Evolutionary conservation across 306 rosid genomes (phyloP).

Genomic region (Parietaria judaica): DNA sequence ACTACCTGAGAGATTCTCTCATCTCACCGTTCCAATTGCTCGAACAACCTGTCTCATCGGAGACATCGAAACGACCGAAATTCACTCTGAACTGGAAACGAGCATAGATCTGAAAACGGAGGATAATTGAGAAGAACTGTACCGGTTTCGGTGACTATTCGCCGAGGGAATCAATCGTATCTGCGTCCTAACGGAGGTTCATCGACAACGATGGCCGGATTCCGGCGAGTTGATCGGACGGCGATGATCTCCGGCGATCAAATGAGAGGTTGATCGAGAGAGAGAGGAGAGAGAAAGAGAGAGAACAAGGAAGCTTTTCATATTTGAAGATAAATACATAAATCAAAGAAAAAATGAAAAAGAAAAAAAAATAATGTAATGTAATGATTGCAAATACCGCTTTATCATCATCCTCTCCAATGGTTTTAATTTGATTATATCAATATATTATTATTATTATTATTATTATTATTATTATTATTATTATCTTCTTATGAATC

Average conservation of each 20-base stretch:
- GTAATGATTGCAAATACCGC: slow-evolving; percentile 11
- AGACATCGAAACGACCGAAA: slow-evolving; percentile 2
- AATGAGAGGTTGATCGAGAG: slow-evolving; percentile 14
- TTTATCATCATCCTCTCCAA: slow-evolving; percentile 1
- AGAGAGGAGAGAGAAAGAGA: slow-evolving; percentile 22
- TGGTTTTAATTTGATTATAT: too few relatives aligned
- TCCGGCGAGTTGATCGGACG: slow-evolving; percentile 36
- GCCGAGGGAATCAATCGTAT: slow-evolving; percentile 9
- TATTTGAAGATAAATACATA: slow-evolving; percentile 15
- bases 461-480: too few relatives aligned
- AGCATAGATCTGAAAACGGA: slow-evolving; percentile 39
- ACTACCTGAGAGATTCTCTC: slow-evolving; percentile 9
- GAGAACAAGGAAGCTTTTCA: slow-evolving; percentile 17
- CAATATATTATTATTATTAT: too few relatives aligned
- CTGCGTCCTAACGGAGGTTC: slow-evolving; percentile 35
- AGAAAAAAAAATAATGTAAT: not conserved
- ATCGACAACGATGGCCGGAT: slow-evolving; percentile 44
- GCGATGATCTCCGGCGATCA: slow-evolving; percentile 47
- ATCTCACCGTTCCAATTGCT: not conserved
- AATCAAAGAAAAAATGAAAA: slow-evolving; percentile 24
- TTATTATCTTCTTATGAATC: too few relatives aligned
- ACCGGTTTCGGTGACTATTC: slow-evolving; percentile 18
- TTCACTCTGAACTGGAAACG: slow-evolving; percentile 8
- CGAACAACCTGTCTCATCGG: slow-evolving; percentile 13
- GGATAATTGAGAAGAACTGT: slow-evolving; percentile 7